phyloP scores from a whole-genome alignment of 352 stramenopile genomes.

The Pythium brassicae region DNA sequence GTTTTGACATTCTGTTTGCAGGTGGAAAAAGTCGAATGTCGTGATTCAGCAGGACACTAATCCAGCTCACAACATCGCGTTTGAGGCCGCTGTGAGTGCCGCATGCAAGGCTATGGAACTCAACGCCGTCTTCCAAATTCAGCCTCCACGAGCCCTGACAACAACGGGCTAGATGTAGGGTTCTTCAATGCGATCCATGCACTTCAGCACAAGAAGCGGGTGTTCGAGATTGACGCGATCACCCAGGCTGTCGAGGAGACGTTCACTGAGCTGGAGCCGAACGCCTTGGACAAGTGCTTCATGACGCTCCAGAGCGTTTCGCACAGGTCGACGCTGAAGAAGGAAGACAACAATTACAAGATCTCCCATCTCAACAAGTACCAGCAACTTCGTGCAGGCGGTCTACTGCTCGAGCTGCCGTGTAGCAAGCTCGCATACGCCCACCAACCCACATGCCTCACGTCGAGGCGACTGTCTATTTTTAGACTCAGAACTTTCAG shows the following conservation, averaged over 20 bases:
- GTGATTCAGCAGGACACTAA: constrained; percentile 7
- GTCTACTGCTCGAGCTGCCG: not conserved
- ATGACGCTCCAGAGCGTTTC: constrained; percentile 1
- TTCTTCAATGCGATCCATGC: constrained; percentile 6
- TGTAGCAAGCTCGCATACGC: not conserved
- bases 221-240: not conserved
- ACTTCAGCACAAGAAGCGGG: not conserved
- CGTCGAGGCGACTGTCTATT: not conserved
- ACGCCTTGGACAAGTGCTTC: not conserved
- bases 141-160: constrained; percentile 2
- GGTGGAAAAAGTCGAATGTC: not conserved
- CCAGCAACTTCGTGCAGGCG: not conserved
- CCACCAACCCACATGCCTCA: not conserved
- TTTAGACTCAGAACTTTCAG: not conserved
- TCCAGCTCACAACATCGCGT: not conserved
- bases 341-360: not conserved
- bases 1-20: too few species aligned
- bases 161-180: constrained; percentile 3
- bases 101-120: not conserved
- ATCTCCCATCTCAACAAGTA: not conserved
- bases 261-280: not conserved
- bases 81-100: not conserved
- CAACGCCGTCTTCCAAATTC: not conserved
- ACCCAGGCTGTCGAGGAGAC: not conserved
- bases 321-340: not conserved